Percentiles rank a stretch among this genome's conserved stretches.
phyloP scores from a whole-genome alignment of 331 rosid species.

The Quercus phellos region DNA sequence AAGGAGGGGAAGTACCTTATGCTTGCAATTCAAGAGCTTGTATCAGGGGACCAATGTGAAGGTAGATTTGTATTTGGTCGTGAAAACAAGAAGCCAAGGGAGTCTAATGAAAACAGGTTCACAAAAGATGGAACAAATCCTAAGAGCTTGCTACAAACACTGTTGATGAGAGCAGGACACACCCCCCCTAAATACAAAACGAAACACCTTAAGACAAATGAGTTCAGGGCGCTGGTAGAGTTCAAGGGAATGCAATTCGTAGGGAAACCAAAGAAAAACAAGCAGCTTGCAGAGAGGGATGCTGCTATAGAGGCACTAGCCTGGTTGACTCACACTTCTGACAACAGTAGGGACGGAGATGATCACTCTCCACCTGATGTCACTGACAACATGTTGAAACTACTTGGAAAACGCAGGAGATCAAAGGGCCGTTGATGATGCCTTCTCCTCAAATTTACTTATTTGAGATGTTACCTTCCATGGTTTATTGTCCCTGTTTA shows the following conservation, averaged over 20 bases:
- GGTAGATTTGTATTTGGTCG: conserved; percentile 97
- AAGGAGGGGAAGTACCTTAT: conserved; percentile 87
- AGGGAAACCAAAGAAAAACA: conserved; percentile 88
- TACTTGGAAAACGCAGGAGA: conserved; percentile 69
- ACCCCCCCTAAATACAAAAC: conserved; percentile 89
- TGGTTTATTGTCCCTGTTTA: not conserved
- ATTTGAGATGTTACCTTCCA: not conserved
- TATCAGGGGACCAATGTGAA: conserved; percentile 90
- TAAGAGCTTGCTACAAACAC: conserved; percentile 84
- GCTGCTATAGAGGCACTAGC: conserved; percentile 96
- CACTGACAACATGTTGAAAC: conserved; percentile 94
- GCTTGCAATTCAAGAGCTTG: conserved; percentile 78
- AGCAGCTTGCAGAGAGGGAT: conserved; percentile 94
- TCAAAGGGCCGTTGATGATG: conserved; percentile 51
- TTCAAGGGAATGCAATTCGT: conserved; percentile 97
- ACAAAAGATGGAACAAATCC: conserved; percentile 90
- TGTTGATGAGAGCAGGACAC: conserved; percentile 94
- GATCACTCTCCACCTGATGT: conserved; percentile 64
- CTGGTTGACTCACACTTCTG: conserved; percentile 95
- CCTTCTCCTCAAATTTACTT: not conserved
- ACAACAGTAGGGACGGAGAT: conserved; percentile 41
- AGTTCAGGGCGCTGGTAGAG: conserved; percentile 91
- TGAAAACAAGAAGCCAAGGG: conserved; percentile 58
- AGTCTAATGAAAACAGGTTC: conserved; percentile 49
- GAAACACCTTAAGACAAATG: conserved; percentile 90